phyloP scores from a whole-genome alignment of 2,329 filamentous ascomycete species.

The Pestalotiopsis sp. region DNA sequence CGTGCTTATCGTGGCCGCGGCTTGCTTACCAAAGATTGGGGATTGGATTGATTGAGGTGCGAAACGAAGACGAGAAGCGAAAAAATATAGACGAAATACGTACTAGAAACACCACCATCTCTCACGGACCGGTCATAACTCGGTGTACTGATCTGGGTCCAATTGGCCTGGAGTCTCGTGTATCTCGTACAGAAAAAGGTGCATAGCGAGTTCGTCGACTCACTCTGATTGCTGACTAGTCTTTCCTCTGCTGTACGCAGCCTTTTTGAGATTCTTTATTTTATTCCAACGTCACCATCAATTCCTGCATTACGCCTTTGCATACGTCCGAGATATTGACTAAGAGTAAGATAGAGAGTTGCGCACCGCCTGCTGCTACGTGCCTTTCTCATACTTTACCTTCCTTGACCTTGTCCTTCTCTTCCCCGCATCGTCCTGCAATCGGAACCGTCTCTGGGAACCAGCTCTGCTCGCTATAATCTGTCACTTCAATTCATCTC shows the following conservation, averaged over 20 bases:
- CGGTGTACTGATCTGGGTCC: background rate
- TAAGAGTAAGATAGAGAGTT: too few species aligned
- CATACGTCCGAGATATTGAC: too few species aligned
- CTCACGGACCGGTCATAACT: background rate
- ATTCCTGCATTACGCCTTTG: too few species aligned
- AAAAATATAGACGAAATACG: background rate
- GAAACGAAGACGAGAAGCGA: background rate
- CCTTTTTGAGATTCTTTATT: too few species aligned
- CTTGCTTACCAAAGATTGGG: background rate
- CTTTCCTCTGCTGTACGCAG: too few species aligned
- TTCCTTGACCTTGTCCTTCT: background rate
- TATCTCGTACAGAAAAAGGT: background rate
- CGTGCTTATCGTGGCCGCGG: background rate
- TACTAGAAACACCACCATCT: background rate
- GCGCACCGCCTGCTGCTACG: background rate
- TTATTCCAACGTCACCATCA: too few species aligned
- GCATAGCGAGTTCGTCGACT: background rate
- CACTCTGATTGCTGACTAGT: background rate
- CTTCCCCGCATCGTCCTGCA: constrained; percentile 1
- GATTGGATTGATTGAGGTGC: background rate
- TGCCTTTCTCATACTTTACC: background rate
- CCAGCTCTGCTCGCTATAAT: background rate
- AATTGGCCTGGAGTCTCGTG: background rate
- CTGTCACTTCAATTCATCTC: background rate
- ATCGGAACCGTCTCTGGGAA: background rate